These are phyloP conservation scores for Aureobasidium sp. DNA, from an alignment of 2,329 filamentous ascomycete genomes.

Conservation along the genomic window DNA sequence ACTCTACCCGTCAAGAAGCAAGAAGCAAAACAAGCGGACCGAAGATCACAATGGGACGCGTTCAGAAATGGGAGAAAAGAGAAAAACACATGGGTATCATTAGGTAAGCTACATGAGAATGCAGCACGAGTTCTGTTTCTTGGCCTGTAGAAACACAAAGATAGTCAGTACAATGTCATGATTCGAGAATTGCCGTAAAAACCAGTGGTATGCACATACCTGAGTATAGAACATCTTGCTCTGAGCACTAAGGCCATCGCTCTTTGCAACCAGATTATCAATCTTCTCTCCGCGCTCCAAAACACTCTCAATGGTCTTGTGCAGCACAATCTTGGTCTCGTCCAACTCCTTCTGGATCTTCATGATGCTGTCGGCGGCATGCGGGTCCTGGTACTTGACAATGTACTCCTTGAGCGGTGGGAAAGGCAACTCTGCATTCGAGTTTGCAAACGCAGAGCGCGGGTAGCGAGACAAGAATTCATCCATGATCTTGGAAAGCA, in stretches of 20 bases:
- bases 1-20: background rate
- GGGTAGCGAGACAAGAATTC: constrained; percentile 77
- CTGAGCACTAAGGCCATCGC: constrained; percentile 78
- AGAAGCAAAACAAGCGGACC: background rate
- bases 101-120: constrained; percentile 41
- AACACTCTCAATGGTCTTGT: constrained; percentile 90
- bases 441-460: constrained; percentile 56
- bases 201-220: constrained; percentile 39
- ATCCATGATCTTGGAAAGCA: constrained; percentile 79
- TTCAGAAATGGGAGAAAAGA: background rate
- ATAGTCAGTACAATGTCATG: constrained; percentile 41
- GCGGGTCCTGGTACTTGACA: constrained; percentile 73
- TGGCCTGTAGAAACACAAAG: constrained; percentile 34
- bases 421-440: constrained; percentile 49
- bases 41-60: background rate
- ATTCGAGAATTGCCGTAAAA: background rate
- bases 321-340: constrained; percentile 93
- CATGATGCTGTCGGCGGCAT: constrained; percentile 77
- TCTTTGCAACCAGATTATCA: constrained; percentile 88
- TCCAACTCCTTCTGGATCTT: constrained; percentile 90
- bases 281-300: constrained; percentile 93
- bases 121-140: constrained; percentile 57
- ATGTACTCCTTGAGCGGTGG: constrained; percentile 75
- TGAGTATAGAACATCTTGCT: constrained; percentile 96
- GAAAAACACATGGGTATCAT: constrained; percentile 15